Conservation (phyloP, 768 basidiomycete species). For the Mycena galopus region DNA sequence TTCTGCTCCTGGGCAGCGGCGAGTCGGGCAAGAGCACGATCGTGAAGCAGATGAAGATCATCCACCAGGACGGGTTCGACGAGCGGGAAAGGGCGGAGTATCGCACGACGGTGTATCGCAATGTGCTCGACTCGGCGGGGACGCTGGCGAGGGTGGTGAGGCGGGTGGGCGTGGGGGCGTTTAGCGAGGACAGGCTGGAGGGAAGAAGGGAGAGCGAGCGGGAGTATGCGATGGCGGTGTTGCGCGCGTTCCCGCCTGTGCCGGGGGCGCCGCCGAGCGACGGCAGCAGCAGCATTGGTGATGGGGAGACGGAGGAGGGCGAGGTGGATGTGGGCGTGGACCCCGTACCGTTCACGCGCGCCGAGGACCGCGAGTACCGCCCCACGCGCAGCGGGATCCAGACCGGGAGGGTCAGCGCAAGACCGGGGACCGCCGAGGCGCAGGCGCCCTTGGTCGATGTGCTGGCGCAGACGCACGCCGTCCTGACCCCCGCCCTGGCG, state of each 20-base stretch:
- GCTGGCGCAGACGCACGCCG: constrained; percentile 58
- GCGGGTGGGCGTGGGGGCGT: constrained; percentile 73
- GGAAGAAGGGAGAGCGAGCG: neutral
- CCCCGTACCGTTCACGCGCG: constrained; percentile 28
- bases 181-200: constrained; percentile 44
- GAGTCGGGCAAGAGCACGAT: constrained; percentile 28
- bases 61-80: constrained; percentile 81
- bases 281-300: neutral
- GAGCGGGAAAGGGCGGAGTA: constrained; percentile 71
- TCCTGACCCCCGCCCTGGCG: constrained; percentile 58
- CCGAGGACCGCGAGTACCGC: neutral
- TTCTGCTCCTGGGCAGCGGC: constrained; percentile 26
- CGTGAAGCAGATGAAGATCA: constrained; percentile 78
- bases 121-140: constrained; percentile 81
- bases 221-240: constrained; percentile 5
- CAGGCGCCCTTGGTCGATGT: constrained; percentile 8
- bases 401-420: constrained; percentile 1
- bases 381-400: constrained; percentile 1
- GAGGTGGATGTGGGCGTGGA: constrained; percentile 24
- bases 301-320: neutral
- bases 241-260: constrained; percentile 24
- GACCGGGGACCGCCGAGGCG: constrained; percentile 5
- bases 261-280: neutral
- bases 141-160: constrained; percentile 77
- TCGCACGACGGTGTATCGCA: constrained; percentile 71